Evolutionary conservation across 192 early-diverging fungal genomes (phyloP).

Genomic region (Umbelopsis vinacea): DNA sequence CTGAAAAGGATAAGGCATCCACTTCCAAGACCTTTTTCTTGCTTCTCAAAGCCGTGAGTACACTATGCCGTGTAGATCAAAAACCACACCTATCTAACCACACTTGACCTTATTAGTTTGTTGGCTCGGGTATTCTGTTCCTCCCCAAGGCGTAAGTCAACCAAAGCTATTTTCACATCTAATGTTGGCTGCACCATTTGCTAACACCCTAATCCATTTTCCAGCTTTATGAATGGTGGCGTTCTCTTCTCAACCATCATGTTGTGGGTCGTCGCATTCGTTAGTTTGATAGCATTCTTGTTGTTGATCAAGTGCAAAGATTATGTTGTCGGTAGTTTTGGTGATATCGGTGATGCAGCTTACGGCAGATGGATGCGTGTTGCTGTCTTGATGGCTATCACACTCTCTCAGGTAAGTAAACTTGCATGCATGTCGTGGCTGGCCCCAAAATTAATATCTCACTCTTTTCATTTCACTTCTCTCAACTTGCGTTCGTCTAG

Average conservation of each 20-base stretch:
- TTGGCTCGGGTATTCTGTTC: slow-evolving; percentile 59
- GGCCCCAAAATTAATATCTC: too few relatives aligned
- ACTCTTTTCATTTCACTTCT: too few relatives aligned
- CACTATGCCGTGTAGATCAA: not conserved
- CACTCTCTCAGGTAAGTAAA: slow-evolving; percentile 38
- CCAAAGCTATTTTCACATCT: too few relatives aligned
- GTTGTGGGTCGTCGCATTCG: slow-evolving; percentile 61
- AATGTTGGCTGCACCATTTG: too few relatives aligned
- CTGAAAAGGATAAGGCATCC: slow-evolving; percentile 45
- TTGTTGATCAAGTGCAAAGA: slow-evolving; percentile 62
- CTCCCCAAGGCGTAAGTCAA: slow-evolving; percentile 48
- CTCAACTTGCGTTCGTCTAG: not conserved
- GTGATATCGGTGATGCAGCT: slow-evolving; percentile 45
- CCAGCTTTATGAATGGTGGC: slow-evolving; percentile 64
- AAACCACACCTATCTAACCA: not conserved
- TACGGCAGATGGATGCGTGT: slow-evolving; percentile 43
- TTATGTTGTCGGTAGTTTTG: slow-evolving; percentile 62
- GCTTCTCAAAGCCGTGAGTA: slow-evolving; percentile 51
- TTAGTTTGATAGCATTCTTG: slow-evolving; percentile 64
- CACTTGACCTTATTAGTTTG: slow-evolving; percentile 32
- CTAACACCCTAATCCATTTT: not conserved
- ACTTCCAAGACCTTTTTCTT: slow-evolving; percentile 58
- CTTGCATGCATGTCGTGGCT: too few relatives aligned
- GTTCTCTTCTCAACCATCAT: slow-evolving; percentile 60
- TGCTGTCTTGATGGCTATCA: slow-evolving; percentile 37